Conservation (phyloP, 345 rosid genomes). For the Aquilaria yunnanensis region DNA sequence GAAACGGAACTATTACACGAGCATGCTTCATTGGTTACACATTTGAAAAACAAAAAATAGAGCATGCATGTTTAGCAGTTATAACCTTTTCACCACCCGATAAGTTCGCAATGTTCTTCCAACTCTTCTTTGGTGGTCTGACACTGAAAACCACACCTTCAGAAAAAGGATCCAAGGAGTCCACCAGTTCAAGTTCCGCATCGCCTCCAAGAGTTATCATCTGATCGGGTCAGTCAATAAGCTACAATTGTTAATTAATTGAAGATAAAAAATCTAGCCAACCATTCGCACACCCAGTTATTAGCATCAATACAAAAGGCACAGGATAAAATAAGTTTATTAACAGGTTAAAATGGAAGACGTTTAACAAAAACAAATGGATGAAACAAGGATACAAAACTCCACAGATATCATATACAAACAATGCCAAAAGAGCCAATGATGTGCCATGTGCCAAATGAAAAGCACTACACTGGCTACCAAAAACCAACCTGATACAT, state of each 20-base stretch:
- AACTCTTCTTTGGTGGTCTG: conserved; percentile 97
- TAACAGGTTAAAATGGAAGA: too few species aligned
- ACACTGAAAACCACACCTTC: conserved; percentile 99
- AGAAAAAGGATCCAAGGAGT: conserved; percentile 95
- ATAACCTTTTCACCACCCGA: conserved; percentile 97
- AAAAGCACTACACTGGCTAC: background rate
- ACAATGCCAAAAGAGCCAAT: too few species aligned
- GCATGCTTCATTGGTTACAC: background rate
- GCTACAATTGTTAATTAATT: background rate
- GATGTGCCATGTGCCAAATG: too few species aligned
- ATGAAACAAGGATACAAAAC: too few species aligned
- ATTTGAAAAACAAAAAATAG: background rate
- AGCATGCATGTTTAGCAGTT: conserved; percentile 2
- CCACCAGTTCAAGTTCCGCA: conserved; percentile 96
- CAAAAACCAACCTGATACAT: conserved; percentile 90
- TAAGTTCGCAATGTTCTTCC: conserved; percentile 95
- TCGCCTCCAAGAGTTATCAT: conserved; percentile 99
- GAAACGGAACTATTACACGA: conserved; percentile 1
- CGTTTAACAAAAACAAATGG: too few species aligned
- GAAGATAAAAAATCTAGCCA: too few species aligned
- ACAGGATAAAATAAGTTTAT: too few species aligned
- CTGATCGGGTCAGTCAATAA: conserved; percentile 26
- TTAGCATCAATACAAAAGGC: too few species aligned
- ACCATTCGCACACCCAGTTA: too few species aligned
- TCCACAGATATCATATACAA: too few species aligned